Conservation (phyloP, 257 asterid genomes). For the Primulina tabacum region DNA sequence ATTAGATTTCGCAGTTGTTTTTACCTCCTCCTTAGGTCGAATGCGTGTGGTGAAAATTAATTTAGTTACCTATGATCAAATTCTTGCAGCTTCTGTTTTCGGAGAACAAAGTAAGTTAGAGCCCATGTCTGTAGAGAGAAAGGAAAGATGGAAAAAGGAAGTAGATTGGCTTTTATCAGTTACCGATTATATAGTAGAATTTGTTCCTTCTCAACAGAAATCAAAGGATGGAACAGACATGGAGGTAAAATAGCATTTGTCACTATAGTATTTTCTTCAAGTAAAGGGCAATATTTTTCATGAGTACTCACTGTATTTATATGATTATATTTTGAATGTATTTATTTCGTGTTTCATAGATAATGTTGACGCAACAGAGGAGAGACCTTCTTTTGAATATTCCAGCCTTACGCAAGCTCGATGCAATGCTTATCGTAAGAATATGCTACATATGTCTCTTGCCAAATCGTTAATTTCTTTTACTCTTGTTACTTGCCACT, state of each 20-base stretch:
- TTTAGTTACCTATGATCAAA: neutral
- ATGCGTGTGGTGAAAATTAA: neutral
- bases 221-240: constrained; percentile 44
- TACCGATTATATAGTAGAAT: constrained; percentile 57
- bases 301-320: neutral
- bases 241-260: constrained; percentile 34
- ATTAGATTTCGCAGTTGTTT: neutral
- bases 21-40: neutral
- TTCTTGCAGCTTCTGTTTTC: constrained; percentile 51
- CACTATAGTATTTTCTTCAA: neutral
- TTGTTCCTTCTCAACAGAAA: constrained; percentile 43
- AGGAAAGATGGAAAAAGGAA: constrained; percentile 54
- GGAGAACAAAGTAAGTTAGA: constrained; percentile 55
- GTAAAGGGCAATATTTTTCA: too few relatives aligned
- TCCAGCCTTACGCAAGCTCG: constrained; percentile 51
- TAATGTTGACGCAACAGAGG: constrained; percentile 46
- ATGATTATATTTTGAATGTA: neutral
- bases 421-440: constrained; percentile 55
- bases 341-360: constrained; percentile 27
- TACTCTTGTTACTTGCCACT: neutral
- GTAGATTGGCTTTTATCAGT: constrained; percentile 61
- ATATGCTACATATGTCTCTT: neutral
- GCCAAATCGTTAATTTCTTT: neutral
- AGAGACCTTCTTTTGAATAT: constrained; percentile 50
- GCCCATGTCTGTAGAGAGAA: constrained; percentile 54